Base-by-base conservation (phyloP, 495 filamentous ascomycete species). In the Aspergillus egyptiacus region DNA sequence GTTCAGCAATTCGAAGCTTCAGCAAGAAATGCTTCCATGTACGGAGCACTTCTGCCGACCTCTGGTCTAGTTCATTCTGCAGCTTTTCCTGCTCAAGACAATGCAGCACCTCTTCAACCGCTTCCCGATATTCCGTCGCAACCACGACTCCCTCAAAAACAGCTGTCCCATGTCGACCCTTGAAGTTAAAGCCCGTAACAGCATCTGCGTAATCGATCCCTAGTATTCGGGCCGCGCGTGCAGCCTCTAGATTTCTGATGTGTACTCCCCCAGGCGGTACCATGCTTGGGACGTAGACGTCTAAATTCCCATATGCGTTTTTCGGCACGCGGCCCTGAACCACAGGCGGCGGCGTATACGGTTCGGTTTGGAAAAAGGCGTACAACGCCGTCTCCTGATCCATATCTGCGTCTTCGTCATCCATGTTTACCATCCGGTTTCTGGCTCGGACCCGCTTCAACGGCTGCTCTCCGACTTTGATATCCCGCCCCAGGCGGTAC, bases 221-320 rank as follows among this genome's bases (percentile, higher is more conserved):
- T 3, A 96, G 59, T 6, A 94, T 70, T 44, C 75, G 79, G 17
- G 89, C 89, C 1, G 91, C 90, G 30, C 75, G 75, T 5, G 76
- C 70, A n/a, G 86, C 83, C 27, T 83, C 73, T 20, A 81, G 74
- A 56, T 85, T 76, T 36, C 62, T 69, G 42, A 90, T 71, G 61
- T 99, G 87, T 30, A 75, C 72, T 1, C 83, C 93, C 11, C 93
- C 94, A 11, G 74, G 63, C 0, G 93, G 93, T 6, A 96, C 72
- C 93, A 99, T 99, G 51, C 81, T 89, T 1, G 91, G 85, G 8
- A 93, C 87, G 60, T 91, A 97, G 19, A 97, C 58, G 60, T 97
- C 93, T 33, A 97, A 58, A 55, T 99, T 99, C 0, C 87, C 87
- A 58, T 82, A 99, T 7, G 70, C 75, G 55, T 99, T 99, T 51